phyloP scores from a whole-genome alignment of 108 stramenopile species.

The Epithemia pelagica region DNA sequence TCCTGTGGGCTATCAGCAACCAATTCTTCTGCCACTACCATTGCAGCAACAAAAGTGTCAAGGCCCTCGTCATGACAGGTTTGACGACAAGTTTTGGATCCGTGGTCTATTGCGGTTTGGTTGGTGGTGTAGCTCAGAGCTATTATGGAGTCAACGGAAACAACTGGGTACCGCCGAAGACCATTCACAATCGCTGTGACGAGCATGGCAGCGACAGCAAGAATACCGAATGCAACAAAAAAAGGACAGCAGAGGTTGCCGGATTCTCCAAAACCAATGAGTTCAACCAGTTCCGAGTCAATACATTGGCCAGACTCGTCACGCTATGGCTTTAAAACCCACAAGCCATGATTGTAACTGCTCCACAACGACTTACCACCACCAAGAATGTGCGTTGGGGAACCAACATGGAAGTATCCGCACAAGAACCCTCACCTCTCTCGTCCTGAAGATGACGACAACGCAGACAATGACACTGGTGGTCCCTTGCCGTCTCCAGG shows the following conservation, averaged over 20 bases:
- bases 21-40: neutral
- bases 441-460: too few relatives aligned
- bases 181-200: neutral
- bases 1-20: neutral
- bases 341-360: too few relatives aligned
- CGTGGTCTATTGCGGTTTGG: conserved; percentile 65
- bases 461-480: too few relatives aligned
- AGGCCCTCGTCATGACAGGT: conserved; percentile 44
- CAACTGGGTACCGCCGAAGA: conserved; percentile 55
- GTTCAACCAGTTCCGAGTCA: neutral
- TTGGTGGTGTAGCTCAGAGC: conserved; percentile 79
- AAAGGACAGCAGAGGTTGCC: conserved; percentile 7
- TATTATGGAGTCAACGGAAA: conserved; percentile 65
- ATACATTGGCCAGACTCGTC: neutral
- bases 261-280: neutral
- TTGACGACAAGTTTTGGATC: conserved; percentile 73
- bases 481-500: too few relatives aligned
- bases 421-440: too few relatives aligned
- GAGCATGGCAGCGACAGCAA: neutral
- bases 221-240: neutral
- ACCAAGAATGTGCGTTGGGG: too few relatives aligned
- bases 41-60: conserved; percentile 50
- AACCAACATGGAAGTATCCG: too few relatives aligned
- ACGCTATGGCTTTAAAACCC: conserved; percentile 54
- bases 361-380: too few relatives aligned